phyloP scores from a whole-genome alignment of 768 basidiomycete species.

The Fomitopsis serialis region DNA sequence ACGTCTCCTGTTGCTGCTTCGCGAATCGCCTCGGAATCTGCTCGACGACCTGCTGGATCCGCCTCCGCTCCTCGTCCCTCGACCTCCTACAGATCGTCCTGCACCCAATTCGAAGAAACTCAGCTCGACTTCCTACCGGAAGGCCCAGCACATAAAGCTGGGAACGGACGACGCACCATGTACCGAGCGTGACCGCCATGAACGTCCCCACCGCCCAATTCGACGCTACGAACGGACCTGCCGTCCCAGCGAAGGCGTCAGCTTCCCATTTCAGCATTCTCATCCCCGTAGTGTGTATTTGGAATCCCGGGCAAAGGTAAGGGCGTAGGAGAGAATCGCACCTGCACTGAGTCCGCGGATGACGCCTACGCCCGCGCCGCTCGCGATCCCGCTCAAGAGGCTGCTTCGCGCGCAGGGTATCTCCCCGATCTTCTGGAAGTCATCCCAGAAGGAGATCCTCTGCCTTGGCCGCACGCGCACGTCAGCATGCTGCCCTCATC shows the following conservation, averaged over 20 bases:
- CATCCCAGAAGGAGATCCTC: constrained; percentile 43
- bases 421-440: constrained; percentile 57
- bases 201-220: constrained; percentile 82
- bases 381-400: constrained; percentile 73
- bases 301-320: not conserved
- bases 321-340: constrained; percentile 34
- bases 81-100: constrained; percentile 65
- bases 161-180: constrained; percentile 47
- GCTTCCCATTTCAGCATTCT: too few species aligned
- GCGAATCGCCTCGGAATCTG: constrained; percentile 51
- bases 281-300: constrained; percentile 20
- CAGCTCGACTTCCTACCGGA: not conserved
- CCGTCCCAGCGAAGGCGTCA: too few species aligned
- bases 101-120: not conserved
- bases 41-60: constrained; percentile 53
- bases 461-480: constrained; percentile 26
- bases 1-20: constrained; percentile 32
- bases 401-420: constrained; percentile 77
- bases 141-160: not conserved
- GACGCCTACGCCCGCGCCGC: constrained; percentile 71
- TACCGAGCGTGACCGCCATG: constrained; percentile 56
- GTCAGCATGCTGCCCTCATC: not conserved
- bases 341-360: constrained; percentile 63
- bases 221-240: constrained; percentile 61
- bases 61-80: constrained; percentile 46